These are phyloP conservation scores for Pleurotus sapidus DNA, from an alignment of 768 basidiomycete genomes.

Conservation along the genomic window DNA sequence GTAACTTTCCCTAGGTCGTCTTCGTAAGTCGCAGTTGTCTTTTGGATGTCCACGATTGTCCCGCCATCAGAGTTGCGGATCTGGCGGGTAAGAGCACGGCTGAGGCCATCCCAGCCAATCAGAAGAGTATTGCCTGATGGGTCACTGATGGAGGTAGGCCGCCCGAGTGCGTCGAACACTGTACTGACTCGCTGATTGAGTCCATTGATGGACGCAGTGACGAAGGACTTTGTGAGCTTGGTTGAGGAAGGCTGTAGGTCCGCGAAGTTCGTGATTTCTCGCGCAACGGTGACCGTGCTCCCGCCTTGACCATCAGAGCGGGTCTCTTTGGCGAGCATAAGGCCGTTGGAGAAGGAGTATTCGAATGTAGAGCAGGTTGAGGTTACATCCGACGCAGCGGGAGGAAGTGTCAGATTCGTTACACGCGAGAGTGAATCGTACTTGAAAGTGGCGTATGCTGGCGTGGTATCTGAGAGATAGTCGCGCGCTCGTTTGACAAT, in stretches of 20 bases:
- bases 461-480: slow-evolving; percentile 2
- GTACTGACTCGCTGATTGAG: background rate
- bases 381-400: background rate
- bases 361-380: background rate
- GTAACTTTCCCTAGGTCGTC: background rate
- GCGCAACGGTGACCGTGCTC: background rate
- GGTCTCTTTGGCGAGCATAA: background rate
- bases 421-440: slow-evolving; percentile 11
- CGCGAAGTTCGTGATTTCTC: slow-evolving; percentile 2
- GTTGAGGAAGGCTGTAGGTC: slow-evolving; percentile 8
- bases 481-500: background rate
- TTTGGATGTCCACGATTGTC: background rate
- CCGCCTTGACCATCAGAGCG: background rate
- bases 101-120: slow-evolving; percentile 9
- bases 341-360: background rate
- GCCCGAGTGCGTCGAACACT: slow-evolving; percentile 7
- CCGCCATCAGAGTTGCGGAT: too few relatives aligned
- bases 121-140: background rate
- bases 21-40: background rate
- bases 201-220: background rate
- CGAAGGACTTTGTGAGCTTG: slow-evolving; percentile 5
- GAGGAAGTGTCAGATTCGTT: slow-evolving; percentile 1
- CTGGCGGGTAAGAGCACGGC: background rate
- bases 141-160: slow-evolving; percentile 3
- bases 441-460: background rate